Conservation (phyloP, 768 basidiomycete species). For the Leccinum aurantiacum region DNA sequence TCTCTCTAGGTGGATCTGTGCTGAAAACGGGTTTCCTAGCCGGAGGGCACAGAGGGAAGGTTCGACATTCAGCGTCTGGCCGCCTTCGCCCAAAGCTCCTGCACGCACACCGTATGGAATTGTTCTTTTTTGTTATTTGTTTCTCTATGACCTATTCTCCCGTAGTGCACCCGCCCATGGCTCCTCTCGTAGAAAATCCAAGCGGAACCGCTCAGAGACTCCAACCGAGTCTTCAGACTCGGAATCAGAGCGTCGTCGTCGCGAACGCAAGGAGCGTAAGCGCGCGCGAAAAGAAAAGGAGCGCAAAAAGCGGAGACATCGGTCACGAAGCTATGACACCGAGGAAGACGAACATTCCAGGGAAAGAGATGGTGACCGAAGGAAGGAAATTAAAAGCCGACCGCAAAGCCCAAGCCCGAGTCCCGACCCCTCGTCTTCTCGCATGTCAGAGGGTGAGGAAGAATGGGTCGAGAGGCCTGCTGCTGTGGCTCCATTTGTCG, state of each 20-base stretch:
- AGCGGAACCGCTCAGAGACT: slow-evolving; percentile 50
- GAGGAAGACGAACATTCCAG: slow-evolving; percentile 37
- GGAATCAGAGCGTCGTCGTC: slow-evolving; percentile 59
- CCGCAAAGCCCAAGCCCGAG: slow-evolving; percentile 35
- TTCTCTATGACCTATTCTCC: neutral
- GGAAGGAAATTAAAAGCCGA: slow-evolving; percentile 35
- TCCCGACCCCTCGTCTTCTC: slow-evolving; percentile 31
- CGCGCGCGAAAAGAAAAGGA: slow-evolving; percentile 50
- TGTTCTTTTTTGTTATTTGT: neutral
- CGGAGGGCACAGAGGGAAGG: slow-evolving; percentile 68
- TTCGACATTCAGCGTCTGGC: slow-evolving; percentile 69
- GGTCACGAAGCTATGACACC: slow-evolving; percentile 35
- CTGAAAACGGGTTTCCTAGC: slow-evolving; percentile 37
- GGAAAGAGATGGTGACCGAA: slow-evolving; percentile 26
- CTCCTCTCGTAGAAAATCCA: slow-evolving; percentile 54
- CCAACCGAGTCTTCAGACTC: slow-evolving; percentile 46
- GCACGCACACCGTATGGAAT: slow-evolving; percentile 53
- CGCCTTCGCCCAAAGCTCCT: slow-evolving; percentile 72
- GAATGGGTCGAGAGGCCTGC: slow-evolving; percentile 68
- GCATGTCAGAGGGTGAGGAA: slow-evolving; percentile 46
- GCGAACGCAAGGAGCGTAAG: slow-evolving; percentile 61
- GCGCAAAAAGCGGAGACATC: slow-evolving; percentile 38
- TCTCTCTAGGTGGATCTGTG: neutral
- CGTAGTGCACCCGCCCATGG: slow-evolving; percentile 58
- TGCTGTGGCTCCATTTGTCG: slow-evolving; percentile 28